Evolutionary conservation across 257 asterid genomes (phyloP), one percentile per base, ranked within the genome.

Genomic region (Solanum commersonii): DNA sequence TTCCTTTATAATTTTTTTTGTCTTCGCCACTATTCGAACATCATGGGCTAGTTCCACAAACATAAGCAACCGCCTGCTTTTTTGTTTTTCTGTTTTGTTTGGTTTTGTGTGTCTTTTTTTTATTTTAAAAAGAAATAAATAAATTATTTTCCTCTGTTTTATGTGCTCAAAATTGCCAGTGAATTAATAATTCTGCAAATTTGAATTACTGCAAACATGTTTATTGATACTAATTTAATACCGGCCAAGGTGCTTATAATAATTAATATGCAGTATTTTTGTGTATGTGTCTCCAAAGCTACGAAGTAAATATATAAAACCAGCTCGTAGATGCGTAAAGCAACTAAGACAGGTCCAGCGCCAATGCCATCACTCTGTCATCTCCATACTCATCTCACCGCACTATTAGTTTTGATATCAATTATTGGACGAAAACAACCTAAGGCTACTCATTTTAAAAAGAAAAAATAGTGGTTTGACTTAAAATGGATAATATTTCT

Each of bases 261-360:
- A 52, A 2, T 18, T 18, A 18, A 56, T 56, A 18, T 0, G 65
- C 65, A 3, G 0, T 56, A 56, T 56, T 56, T 56, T 16, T 13
- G 20, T 27, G 70, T 68, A 2, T 25, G 35, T 3, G 23, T 68
- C 77, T 29, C 27, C 25, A 18, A 31, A 72, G 79, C 42, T 72
- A 33, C 1, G 0, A 10, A 20, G 13, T 33, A 16, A 33, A 4
- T 15, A 33, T 33, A 72, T 35, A 0, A 33, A 8, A 8, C 0
- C 42, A 4, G 22, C n/a, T 70, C 6, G 6, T 31, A 31, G 6
- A 70, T 31, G 3, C 12, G 2, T 7, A n/a, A 67, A 29, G 37
- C 3, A 10, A 70, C n/a, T 7, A 29, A 68, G 73, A 5, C 10
- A 1, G 3, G 34, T 12, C 1, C 0, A 0, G 4, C 0, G 22